Conservation (phyloP, 2,329 filamentous ascomycete species). For the Amauroascus niger region DNA sequence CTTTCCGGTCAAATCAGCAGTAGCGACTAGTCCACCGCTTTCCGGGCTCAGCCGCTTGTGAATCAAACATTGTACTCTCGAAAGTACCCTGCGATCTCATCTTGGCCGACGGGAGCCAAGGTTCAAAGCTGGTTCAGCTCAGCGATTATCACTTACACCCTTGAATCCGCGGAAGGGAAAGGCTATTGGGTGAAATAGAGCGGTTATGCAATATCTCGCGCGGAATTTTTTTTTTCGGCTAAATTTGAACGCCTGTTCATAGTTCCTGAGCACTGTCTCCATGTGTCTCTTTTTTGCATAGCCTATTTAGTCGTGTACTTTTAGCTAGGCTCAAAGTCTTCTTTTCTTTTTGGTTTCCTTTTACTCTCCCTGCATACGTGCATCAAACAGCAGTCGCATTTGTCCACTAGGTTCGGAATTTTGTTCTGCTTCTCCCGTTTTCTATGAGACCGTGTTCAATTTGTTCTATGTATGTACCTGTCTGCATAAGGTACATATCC, state of each 20-base stretch:
- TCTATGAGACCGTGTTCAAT: no score
- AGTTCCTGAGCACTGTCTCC: background rate
- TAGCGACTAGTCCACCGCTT: background rate
- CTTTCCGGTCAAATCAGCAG: background rate
- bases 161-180: background rate
- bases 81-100: no score
- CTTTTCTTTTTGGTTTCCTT: background rate
- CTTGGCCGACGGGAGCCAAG: no score
- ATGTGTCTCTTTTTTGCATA: constrained; percentile 4
- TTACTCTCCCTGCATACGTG: background rate
- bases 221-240: background rate
- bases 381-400: constrained; percentile 2
- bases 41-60: no score
- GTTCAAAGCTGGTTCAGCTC: background rate
- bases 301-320: constrained; percentile 4
- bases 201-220: background rate
- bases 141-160: background rate
- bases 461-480: background rate
- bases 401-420: background rate
- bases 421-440: background rate
- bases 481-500: background rate
- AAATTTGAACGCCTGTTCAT: background rate
- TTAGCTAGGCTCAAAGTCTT: constrained; percentile 5
- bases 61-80: no score
- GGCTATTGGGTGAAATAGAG: background rate